Base-by-base conservation (phyloP, 345 rosid species). In the Fremontodendron californicum region DNA sequence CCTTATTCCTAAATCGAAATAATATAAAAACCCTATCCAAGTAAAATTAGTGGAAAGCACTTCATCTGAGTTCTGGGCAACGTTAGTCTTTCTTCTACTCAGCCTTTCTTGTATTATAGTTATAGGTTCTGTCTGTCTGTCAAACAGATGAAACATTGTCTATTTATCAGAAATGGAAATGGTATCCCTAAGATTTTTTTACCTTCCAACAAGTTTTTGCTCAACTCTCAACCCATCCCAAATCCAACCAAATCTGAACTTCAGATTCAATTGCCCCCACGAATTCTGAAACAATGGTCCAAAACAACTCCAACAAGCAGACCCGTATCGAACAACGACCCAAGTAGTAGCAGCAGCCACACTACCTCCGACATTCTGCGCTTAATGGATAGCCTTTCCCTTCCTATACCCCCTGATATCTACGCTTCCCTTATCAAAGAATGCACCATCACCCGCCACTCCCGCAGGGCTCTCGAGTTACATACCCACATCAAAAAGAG, bases 381-480 rank as follows among this genome's bases (percentile, higher is more conserved):
- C 49, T 33, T 93, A 64, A 80, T 91, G 88, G 90, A 87, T 73
- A 67, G 82, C 73, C 90, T 91, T 40, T 61, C 78, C 75, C 78
- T 85, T 3, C 88, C 93, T 16, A 76, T 88, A 29, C 67, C 87
- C 64, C 79, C 75, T 57, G 96, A 91, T 23, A 31, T 88, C 6
- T 91, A 88, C 85, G 55, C 87, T 78, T 84, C 84, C 63, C 89
- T 93, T 23, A 79, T 88, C 68, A 88, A 86, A 75, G 94, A 91
- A 81, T 88, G 91, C 82, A 83, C 91, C 21, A 12, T 31, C 33
- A 31, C 42, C 9, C 78, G 85, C 33, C 90, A 93, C 61, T 75
- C 85, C 0, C 15, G 18, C 13, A 85, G 78, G 48, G 94, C 95
- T 49, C 71, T 85, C n/a, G 81, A 85, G 61, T 64, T 93, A n/a